Conservation (phyloP, 768 basidiomycete genomes). For the Lactarius sp. region DNA sequence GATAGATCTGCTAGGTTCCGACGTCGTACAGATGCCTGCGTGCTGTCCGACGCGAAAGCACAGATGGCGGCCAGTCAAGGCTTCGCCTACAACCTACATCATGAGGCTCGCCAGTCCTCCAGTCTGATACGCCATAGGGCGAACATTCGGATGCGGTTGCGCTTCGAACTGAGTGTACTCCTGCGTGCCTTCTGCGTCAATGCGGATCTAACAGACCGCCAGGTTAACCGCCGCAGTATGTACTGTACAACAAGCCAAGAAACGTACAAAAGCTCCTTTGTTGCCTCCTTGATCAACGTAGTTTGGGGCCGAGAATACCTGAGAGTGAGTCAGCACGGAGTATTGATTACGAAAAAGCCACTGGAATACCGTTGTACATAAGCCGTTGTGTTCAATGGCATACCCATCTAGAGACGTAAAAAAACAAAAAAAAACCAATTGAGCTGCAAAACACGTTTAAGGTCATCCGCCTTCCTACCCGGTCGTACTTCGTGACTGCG, state of each 20-base stretch:
- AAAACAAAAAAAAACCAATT: constrained; percentile 10
- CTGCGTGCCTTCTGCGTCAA: constrained; percentile 69
- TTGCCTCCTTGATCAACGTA: constrained; percentile 90
- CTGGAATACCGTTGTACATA: constrained; percentile 69
- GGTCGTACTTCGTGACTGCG: constrained; percentile 97
- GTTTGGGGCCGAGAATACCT: constrained; percentile 95
- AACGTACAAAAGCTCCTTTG: constrained; percentile 83
- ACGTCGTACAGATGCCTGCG: neutral
- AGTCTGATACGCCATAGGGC: constrained; percentile 86
- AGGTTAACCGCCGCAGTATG: constrained; percentile 1
- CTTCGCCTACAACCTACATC: constrained; percentile 43
- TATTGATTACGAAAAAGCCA: constrained; percentile 11
- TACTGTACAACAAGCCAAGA: neutral
- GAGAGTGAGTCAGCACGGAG: constrained; percentile 11
- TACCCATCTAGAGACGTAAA: constrained; percentile 64
- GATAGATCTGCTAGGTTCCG: neutral
- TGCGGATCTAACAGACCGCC: constrained; percentile 55
- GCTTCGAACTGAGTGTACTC: constrained; percentile 82
- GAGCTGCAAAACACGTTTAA: constrained; percentile 6
- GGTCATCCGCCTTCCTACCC: constrained; percentile 40
- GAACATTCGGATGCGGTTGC: constrained; percentile 81
- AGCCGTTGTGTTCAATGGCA: constrained; percentile 88
- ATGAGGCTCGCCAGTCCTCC: constrained; percentile 63
- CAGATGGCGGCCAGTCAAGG: neutral
- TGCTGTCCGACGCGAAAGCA: neutral